Base-by-base conservation (phyloP, 306 rosid genomes). In the Cyclanthera cordifolia region DNA sequence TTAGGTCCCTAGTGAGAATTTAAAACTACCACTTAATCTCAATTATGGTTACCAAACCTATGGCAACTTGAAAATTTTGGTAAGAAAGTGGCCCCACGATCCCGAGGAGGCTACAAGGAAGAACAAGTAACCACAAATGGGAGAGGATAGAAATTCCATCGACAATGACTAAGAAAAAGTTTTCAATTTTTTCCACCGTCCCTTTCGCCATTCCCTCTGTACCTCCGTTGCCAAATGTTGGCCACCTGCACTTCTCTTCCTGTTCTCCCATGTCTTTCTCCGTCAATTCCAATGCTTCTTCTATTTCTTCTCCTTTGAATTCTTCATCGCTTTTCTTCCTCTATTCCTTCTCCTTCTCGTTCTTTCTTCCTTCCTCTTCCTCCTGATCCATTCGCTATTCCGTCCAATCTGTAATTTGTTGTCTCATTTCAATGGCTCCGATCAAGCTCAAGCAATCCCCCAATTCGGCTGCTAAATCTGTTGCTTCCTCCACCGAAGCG, bases 401-500 rank as follows among this genome's bases (percentile, higher is more conserved):
- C 9, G 7, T n/a, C 34, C 7, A 8, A 16, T n/a, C 2, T 1
- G 14, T 0, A 24, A n/a, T 34, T 37, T 60, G 30, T 60, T 60
- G 17, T 60, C 14, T 11, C 37, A n/a, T n/a, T n/a, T n/a, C 63
- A 17, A 70, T 85, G 89, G 84, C 86, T 58, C 88, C 94, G 2
- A 61, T 86, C 58, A 86, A 77, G 0, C 78, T 81, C 71, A 89
- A 86, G 73, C 85, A 82, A 17, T 54, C 96, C 12, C 11, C 85
- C 0, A 69, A 16, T 65, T 70, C 87, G 1, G 34, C 88, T 20
- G 49, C 81, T 2, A 72, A 76, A 17, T 71, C 86, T 9, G 66
- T 80, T 56, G 49, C 80, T n/a, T 14, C 78, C 6, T 12, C 80
- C 2, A 89, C 86, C 50, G 96, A 91, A 16, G 85, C 87, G 0